Base-by-base conservation (phyloP, 257 asterid genomes). In the Gentiana dahurica region DNA sequence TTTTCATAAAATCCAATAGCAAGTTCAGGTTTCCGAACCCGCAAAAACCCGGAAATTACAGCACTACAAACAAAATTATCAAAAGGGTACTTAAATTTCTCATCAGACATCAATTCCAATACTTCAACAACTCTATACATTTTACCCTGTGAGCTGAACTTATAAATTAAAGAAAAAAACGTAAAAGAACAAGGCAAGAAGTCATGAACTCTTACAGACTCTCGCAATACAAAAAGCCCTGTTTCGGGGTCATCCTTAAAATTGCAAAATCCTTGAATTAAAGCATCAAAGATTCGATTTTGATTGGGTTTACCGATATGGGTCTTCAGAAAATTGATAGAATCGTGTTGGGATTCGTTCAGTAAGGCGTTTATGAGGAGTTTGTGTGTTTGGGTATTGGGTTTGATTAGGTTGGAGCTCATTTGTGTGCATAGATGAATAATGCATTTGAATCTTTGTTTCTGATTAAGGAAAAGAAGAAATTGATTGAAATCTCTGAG, bases 1-100 rank as follows among this genome's bases (percentile, higher is more conserved):
- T 73, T 78, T 66, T 80, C 89, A 63, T 74, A 81, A 76, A 89
- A 89, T 65, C 69, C 69, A 71, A 83, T 68, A 1, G 94, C 97
- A 48, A 79, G 73, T 53, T 76, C 89, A 60, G 94, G 79, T 73
- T 85, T 79, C 69, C 95, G 87, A 71, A 76, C 74, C 68, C 81
- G 76, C 72, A 78, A 58, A 65, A 79, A 83, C 33, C 94, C 95
- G 61, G 76, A 73, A 76, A 89, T 76, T 73, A 83, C 97, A 70
- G 83, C 79, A 65, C 89, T 89, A 58, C 82, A 79, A 5, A 83
- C 82, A 73, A 67, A 81, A 75, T 89, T 85, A 68, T 77, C 74
- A 63, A 77, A 81, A 60, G 87, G 89, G 70, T 66, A 83, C 43
- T 65, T 73, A 53, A 71, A 64, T 75, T 57, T 79, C 60, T 76